phyloP scores from a whole-genome alignment of 225 moss, liverwort and hornwort species.

The Sphagnum tenellum region DNA sequence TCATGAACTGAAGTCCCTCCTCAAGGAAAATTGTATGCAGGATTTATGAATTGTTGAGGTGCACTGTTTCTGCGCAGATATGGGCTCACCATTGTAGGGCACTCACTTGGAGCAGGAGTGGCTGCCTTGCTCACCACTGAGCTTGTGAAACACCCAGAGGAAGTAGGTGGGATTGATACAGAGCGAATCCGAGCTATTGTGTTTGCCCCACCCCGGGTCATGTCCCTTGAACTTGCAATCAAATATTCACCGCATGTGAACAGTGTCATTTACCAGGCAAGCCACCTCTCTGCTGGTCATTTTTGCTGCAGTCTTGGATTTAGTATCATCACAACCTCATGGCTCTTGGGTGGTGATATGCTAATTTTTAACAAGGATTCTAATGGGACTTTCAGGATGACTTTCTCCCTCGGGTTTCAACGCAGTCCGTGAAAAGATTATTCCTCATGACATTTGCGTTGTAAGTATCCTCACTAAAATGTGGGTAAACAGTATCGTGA shows the following conservation, averaged over 20 bases:
- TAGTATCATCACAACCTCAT: too few relatives aligned
- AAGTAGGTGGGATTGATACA: constrained; percentile 46
- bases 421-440: constrained; percentile 40
- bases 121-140: constrained; percentile 34
- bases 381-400: constrained; percentile 37
- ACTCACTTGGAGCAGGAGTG: constrained; percentile 75
- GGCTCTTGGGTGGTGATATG: too few relatives aligned
- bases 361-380: too few relatives aligned
- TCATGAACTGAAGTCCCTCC: too few relatives aligned
- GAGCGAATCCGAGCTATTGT: constrained; percentile 30
- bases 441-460: constrained; percentile 38
- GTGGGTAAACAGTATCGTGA: too few relatives aligned
- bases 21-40: too few relatives aligned
- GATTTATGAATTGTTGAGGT: background rate
- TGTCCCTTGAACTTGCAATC: constrained; percentile 47
- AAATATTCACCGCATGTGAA: constrained; percentile 37
- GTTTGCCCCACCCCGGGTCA: constrained; percentile 56
- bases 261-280: constrained; percentile 68
- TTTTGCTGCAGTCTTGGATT: too few relatives aligned
- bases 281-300: background rate
- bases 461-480: constrained; percentile 16
- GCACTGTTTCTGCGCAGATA: constrained; percentile 27
- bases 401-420: constrained; percentile 68
- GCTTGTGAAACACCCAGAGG: constrained; percentile 34
- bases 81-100: constrained; percentile 55